phyloP scores from a whole-genome alignment of 352 stramenopile genomes.

The Stephanocyclus meneghinianus region DNA sequence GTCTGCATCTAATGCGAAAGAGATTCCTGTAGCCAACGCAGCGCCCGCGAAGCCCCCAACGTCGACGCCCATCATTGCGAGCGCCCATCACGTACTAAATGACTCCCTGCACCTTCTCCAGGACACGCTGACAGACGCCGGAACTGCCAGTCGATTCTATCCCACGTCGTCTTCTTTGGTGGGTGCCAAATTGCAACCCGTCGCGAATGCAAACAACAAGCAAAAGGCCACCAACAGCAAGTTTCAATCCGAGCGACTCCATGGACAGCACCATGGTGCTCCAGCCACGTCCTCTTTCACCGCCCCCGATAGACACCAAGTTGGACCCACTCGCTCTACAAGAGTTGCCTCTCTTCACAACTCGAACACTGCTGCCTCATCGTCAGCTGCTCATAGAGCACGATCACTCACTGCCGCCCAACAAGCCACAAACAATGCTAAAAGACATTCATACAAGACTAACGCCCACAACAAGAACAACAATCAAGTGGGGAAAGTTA shows the following conservation, averaged over 20 bases:
- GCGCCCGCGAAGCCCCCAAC: background rate
- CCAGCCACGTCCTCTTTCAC: slow-evolving; percentile 8
- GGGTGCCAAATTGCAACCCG: background rate
- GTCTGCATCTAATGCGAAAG: too few species aligned
- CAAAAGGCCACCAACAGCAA: background rate
- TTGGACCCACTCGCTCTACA: background rate
- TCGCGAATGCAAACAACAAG: background rate
- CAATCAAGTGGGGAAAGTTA: background rate
- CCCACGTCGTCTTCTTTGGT: background rate
- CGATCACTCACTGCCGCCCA: too few species aligned
- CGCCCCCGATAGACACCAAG: background rate
- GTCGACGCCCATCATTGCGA: background rate
- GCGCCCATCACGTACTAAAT: background rate
- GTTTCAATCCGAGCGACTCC: background rate
- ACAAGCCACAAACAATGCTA: too few species aligned
- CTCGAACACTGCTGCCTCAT: background rate
- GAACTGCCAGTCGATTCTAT: background rate
- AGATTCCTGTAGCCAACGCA: too few species aligned
- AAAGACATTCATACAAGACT: too few species aligned
- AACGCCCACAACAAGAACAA: background rate
- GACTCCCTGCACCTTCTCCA: background rate
- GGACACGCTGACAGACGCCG: background rate
- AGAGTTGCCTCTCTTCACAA: background rate
- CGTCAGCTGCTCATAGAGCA: too few species aligned
- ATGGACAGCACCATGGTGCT: background rate